Evolutionary conservation across 1,284 basidiomycete species (phyloP).

Genomic region (Chondrostereum purpureum): DNA sequence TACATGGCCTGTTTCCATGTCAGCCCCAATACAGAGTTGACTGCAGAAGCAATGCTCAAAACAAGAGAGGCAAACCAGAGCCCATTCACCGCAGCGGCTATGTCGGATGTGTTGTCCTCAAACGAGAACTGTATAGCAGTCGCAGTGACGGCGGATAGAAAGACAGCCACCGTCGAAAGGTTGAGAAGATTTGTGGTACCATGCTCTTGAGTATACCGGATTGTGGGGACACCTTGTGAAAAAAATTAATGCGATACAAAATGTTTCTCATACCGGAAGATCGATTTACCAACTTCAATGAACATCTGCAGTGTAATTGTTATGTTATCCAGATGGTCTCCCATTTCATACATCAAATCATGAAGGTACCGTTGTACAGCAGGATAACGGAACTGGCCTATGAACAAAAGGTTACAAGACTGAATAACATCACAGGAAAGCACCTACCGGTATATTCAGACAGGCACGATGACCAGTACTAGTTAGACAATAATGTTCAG

Average conservation of each 20-base stretch:
- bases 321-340: conserved; percentile 65
- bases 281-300: conserved; percentile 61
- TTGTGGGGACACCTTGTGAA: conserved; percentile 62
- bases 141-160: conserved; percentile 72
- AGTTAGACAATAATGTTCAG: too few species aligned
- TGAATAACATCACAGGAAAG: conserved; percentile 3
- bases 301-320: conserved; percentile 59
- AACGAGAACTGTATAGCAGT: conserved; percentile 66
- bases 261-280: conserved; percentile 3
- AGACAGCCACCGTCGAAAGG: conserved; percentile 68
- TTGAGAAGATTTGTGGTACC: conserved; percentile 64
- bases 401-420: conserved; percentile 6
- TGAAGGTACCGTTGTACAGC: conserved; percentile 71
- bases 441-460: conserved; percentile 48
- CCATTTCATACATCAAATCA: conserved; percentile 61
- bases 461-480: conserved; percentile 67
- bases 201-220: conserved; percentile 68
- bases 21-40: conserved; percentile 64
- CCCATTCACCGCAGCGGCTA: conserved; percentile 50
- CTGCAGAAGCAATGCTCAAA: conserved; percentile 69
- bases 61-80: conserved; percentile 73
- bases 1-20: conserved; percentile 79
- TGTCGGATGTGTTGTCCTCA: conserved; percentile 15
- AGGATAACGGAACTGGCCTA: conserved; percentile 63
- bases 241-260: conserved; percentile 5